Base-by-base conservation (phyloP, 1,284 basidiomycete species). In the Psilocybe mexicana region DNA sequence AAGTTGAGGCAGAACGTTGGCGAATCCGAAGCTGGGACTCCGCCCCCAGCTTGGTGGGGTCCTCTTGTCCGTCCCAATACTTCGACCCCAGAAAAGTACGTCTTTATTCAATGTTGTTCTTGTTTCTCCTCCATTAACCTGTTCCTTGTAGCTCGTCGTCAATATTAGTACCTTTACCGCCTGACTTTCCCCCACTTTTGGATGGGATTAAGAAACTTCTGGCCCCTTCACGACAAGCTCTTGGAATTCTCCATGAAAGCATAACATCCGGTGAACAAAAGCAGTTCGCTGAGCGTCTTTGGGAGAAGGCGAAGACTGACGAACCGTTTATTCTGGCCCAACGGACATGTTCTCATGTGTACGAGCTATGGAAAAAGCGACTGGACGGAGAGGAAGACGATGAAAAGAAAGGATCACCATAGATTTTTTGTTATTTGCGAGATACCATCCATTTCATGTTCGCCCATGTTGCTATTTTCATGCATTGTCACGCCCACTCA, bases 261-360 rank as follows among this genome's bases (percentile, higher is more conserved):
- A 61, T 84, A 26, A 68, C 72, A 14, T 79, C 78, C 3, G 85
- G 84, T 6, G 76, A 81, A 54, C 81, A 82, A 58, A 74, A 68
- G 51, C 71, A 81, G 57, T 81, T 87, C 65, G 80, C 76, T 2
- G 63, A 63, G 24, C 78, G 80, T 2, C 68, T 80, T 2, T 83
- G 81, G 79, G 79, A 84, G 62, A 85, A 83, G 65, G 78, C 82
- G 12, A 76, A 71, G 70, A 77, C 80, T 1, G 73, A 76, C 1
- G 83, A 85, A 48, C 85, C 85, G 1, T 79, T 79, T 53, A 68
- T 78, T 49, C 75, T 87, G 26, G 84, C 80, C 0, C 74, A 73
- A 47, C 77, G 77, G 45, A 77, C 82, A 7, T 74, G 78, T 55
- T 73, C 71, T 58, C 73, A 72, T 59, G 75, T 75, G 54, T 78